Conservation (phyloP, 2,329 filamentous ascomycete genomes). For the Aureobasidium zeae region DNA sequence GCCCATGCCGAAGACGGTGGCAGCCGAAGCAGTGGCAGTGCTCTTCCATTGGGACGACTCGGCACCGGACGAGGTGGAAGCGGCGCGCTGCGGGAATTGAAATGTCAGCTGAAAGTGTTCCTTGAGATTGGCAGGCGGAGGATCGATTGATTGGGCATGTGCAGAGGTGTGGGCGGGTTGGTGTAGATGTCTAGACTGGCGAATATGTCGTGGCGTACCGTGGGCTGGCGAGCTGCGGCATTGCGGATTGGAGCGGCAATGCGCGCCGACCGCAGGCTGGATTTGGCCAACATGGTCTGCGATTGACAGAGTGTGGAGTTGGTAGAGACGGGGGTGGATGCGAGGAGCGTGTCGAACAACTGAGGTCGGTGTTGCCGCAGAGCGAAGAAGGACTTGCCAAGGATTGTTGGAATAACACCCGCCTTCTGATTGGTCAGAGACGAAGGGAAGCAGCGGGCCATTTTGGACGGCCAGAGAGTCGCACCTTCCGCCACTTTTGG, state of each 20-base stretch:
- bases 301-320: conserved; percentile 11
- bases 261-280: conserved; percentile 81
- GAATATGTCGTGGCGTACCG: conserved; percentile 30
- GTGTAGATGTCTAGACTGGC: not conserved
- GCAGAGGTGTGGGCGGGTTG: conserved; percentile 24
- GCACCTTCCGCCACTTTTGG: not conserved
- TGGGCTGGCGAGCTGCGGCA: conserved; percentile 38
- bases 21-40: conserved; percentile 77
- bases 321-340: not conserved
- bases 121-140: too few relatives aligned
- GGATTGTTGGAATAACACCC: too few relatives aligned
- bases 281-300: conserved; percentile 74
- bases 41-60: conserved; percentile 66
- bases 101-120: conserved; percentile 21
- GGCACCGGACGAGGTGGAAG: conserved; percentile 60
- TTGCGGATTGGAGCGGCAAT: conserved; percentile 71
- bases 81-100: conserved; percentile 43
- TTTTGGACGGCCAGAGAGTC: not conserved
- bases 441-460: not conserved
- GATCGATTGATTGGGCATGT: conserved; percentile 4
- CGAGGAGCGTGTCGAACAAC: conserved; percentile 7
- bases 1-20: conserved; percentile 76
- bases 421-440: not conserved
- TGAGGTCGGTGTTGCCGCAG: conserved; percentile 4
- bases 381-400: conserved; percentile 6